phyloP scores from a whole-genome alignment of 1,284 basidiomycete species.

The Pseudozyma tsukubaensis region DNA sequence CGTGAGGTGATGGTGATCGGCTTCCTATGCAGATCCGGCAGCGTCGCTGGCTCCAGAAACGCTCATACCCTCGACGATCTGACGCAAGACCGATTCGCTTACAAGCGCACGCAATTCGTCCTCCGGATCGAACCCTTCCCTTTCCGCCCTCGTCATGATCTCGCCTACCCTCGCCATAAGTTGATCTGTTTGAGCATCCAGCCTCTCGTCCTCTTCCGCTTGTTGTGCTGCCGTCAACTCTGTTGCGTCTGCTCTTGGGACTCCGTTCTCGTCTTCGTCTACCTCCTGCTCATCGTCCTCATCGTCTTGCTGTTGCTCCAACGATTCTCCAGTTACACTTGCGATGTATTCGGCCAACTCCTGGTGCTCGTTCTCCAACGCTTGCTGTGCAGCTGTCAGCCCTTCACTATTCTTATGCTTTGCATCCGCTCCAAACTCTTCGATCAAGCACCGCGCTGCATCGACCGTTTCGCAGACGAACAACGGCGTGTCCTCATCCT shows the following conservation, averaged over 20 bases:
- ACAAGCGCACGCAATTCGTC: conserved; percentile 53
- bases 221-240: conserved; percentile 20
- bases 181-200: conserved; percentile 45
- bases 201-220: conserved; percentile 30
- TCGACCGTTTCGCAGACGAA: conserved; percentile 64
- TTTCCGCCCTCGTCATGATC: conserved; percentile 53
- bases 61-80: conserved; percentile 56
- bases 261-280: conserved; percentile 43
- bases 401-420: conserved; percentile 58
- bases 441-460: conserved; percentile 56
- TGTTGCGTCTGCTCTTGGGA: conserved; percentile 2
- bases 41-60: not conserved
- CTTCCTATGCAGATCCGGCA: conserved; percentile 5
- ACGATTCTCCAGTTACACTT: conserved; percentile 52
- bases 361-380: conserved; percentile 54
- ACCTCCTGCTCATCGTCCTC: conserved; percentile 30
- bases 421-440: conserved; percentile 60
- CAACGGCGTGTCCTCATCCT: conserved; percentile 65
- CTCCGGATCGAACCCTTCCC: conserved; percentile 52
- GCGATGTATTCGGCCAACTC: conserved; percentile 59
- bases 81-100: conserved; percentile 52
- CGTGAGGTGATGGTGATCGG: no score
- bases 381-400: conserved; percentile 56
- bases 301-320: conserved; percentile 14
- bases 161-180: conserved; percentile 55